These are phyloP conservation scores for Tetrapisispora iriomotensis DNA, from an alignment of 805 yeast species.

Conservation along the genomic window DNA sequence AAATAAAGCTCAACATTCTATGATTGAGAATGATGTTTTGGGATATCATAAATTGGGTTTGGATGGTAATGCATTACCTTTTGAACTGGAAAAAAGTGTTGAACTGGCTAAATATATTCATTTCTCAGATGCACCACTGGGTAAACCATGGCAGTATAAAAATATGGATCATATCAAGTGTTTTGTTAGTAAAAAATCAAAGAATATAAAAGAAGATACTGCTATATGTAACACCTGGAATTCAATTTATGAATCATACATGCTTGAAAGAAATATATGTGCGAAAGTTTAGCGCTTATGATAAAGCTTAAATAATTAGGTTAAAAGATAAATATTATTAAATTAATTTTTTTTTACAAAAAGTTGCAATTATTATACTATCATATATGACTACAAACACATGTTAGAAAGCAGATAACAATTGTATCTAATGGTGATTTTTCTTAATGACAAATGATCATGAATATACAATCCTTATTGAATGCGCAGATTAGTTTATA, in stretches of 20 bases:
- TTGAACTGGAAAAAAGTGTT: conserved; percentile 7
- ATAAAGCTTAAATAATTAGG: no score
- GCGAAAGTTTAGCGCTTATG: neutral
- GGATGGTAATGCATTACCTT: conserved; percentile 14
- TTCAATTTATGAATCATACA: conserved; percentile 12
- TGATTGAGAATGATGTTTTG: conserved; percentile 21
- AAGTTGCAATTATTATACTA: no score
- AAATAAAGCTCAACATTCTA: conserved; percentile 14
- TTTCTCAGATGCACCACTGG: conserved; percentile 56
- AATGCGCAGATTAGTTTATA: no score
- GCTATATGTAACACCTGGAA: conserved; percentile 23
- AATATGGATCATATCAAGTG: conserved; percentile 17
- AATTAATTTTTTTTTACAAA: no score
- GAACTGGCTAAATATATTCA: conserved; percentile 40
- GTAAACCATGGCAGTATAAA: conserved; percentile 48
- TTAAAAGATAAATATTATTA: neutral
- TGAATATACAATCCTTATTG: neutral
- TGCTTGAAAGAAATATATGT: conserved; percentile 14
- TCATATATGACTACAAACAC: no score
- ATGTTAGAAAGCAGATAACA: no score
- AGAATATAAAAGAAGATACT: conserved; percentile 7
- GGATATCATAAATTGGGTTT: conserved; percentile 20
- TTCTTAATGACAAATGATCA: no score
- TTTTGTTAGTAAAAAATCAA: conserved; percentile 6
- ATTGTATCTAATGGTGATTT: no score